Evolutionary conservation across 257 asterid species (phyloP).

Genomic region (Petrea volubilis): DNA sequence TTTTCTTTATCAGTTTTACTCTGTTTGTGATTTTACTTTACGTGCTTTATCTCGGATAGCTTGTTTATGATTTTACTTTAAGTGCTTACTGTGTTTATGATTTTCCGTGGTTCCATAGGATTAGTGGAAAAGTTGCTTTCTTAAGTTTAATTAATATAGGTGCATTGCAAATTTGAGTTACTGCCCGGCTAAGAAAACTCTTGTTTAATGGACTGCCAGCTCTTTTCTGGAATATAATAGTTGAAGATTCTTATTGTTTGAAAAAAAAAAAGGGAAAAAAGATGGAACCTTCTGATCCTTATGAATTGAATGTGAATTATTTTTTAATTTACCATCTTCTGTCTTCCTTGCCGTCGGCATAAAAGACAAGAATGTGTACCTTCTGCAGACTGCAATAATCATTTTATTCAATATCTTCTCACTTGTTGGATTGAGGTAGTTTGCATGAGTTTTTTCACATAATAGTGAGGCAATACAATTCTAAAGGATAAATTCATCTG

Average conservation of each 20-base stretch:
- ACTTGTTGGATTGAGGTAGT: neutral
- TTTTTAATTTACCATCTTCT: neutral
- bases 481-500: constrained; percentile 9
- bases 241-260: neutral
- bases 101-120: neutral
- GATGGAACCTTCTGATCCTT: neutral
- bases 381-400: neutral
- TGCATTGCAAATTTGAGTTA: constrained; percentile 12
- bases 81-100: neutral
- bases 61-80: neutral
- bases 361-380: no score
- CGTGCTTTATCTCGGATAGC: no score
- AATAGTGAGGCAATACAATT: constrained; percentile 2
- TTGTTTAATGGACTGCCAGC: neutral
- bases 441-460: constrained; percentile 3
- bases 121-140: constrained; percentile 8
- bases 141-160: neutral
- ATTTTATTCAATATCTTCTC: neutral
- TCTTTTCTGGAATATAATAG: neutral
- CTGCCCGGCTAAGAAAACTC: neutral
- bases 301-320: neutral
- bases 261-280: neutral
- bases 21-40: no score
- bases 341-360: no score
- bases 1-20: no score